Conservation (phyloP, 2,329 filamentous ascomycete species). For the Trichoderma harzianum region DNA sequence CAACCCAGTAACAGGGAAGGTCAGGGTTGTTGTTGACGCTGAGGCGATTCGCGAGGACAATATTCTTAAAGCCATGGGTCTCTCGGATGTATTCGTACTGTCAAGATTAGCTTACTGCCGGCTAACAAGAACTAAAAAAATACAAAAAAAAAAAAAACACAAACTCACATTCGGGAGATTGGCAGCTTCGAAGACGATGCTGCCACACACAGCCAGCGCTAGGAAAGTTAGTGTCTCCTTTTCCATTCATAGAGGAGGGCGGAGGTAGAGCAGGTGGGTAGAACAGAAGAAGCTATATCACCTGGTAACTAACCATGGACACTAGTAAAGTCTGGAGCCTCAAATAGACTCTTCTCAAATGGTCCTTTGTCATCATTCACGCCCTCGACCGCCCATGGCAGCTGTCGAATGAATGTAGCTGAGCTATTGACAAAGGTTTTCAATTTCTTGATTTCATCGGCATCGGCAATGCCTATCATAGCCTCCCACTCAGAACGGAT, state of each 20-base stretch:
- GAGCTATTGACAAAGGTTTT: background rate
- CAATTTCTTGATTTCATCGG: background rate
- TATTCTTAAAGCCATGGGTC: constrained; percentile 62
- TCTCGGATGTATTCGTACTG: constrained; percentile 58
- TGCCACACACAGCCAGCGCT: background rate
- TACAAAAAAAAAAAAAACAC: background rate
- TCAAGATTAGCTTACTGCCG: background rate
- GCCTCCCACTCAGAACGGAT: constrained; percentile 59
- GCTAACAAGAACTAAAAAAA: background rate
- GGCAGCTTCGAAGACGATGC: background rate
- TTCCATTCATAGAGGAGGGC: background rate
- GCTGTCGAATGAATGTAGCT: constrained; percentile 61
- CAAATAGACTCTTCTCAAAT: constrained; percentile 70
- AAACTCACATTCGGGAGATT: background rate
- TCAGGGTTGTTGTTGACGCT: constrained; percentile 58
- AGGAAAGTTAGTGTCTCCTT: background rate
- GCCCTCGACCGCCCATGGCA: constrained; percentile 57
- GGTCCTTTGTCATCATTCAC: constrained; percentile 42
- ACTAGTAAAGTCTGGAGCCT: constrained; percentile 70
- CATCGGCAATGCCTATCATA: constrained; percentile 48
- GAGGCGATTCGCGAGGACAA: constrained; percentile 58
- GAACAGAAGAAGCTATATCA: constrained; percentile 21
- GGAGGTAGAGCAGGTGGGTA: constrained; percentile 23
- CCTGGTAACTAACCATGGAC: constrained; percentile 53
- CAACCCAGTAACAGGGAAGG: constrained; percentile 61